Evolutionary conservation across 164 flowering plant species (phyloP).

Genomic region (Stephania cephalantha): DNA sequence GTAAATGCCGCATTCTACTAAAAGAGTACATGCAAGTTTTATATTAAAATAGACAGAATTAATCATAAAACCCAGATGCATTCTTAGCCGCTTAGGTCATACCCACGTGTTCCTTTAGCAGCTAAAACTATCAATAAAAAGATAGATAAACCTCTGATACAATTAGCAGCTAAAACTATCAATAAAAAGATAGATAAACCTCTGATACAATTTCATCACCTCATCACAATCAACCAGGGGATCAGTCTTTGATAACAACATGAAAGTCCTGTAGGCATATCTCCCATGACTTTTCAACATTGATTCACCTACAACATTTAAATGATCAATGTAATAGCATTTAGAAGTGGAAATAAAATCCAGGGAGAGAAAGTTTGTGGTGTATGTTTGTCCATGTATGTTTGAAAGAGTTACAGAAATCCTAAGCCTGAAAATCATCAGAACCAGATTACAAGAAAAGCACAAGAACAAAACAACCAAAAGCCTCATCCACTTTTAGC

Average conservation of each 20-base stretch:
- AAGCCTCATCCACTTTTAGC: slow-evolving; percentile 67
- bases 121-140: not conserved
- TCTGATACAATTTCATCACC: slow-evolving; percentile 29
- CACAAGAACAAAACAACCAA: not conserved
- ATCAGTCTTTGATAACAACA: slow-evolving; percentile 42
- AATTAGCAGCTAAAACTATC: not conserved
- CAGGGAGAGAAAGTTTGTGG: slow-evolving; percentile 1
- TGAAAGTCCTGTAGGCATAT: slow-evolving; percentile 68
- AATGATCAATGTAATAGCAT: not conserved
- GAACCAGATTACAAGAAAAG: not conserved
- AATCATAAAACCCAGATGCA: not conserved
- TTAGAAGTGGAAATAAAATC: not conserved
- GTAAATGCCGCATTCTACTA: not conserved
- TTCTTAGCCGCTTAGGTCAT: not conserved
- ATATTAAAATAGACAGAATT: not conserved
- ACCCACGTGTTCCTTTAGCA: not conserved
- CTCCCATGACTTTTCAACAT: slow-evolving; percentile 65
- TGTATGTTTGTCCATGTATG: too few species aligned
- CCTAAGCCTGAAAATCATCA: not conserved
- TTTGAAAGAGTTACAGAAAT: not conserved
- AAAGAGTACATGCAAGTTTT: not conserved
- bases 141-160: not conserved
- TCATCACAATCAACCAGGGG: slow-evolving; percentile 50
- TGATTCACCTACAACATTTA: slow-evolving; percentile 60
- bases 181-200: not conserved